Percentiles rank a stretch among this genome's conserved stretches.
These are phyloP conservation scores for Metarhizium rileyi DNA, from an alignment of 2,329 filamentous ascomycete species.

Conservation along the genomic window DNA sequence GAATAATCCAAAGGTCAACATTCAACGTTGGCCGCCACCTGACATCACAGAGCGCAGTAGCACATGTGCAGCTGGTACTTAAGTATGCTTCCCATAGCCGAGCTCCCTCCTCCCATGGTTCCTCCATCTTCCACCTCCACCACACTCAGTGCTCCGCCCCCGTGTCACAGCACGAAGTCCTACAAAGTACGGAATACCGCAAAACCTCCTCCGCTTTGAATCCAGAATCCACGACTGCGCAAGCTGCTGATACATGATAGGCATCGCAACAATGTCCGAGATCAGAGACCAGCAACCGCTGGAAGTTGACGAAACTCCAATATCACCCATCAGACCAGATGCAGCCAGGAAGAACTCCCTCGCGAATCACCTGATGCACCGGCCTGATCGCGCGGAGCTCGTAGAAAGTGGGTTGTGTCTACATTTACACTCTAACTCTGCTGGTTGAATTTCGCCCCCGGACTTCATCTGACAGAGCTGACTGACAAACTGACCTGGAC, in stretches of 20 bases:
- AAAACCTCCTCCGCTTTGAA: no score
- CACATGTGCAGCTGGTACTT: no score
- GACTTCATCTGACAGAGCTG: background rate
- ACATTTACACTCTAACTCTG: background rate
- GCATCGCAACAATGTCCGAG: conserved; percentile 18
- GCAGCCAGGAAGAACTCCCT: conserved; percentile 55
- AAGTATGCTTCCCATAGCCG: no score
- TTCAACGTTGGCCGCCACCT: no score
- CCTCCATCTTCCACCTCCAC: no score
- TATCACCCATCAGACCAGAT: conserved; percentile 44
- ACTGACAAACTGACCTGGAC: conserved; percentile 13
- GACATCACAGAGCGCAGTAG: no score
- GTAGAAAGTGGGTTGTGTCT: conserved; percentile 56
- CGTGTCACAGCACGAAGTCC: no score
- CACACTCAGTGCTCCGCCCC: no score
- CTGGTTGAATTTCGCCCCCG: background rate
- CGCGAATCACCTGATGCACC: conserved; percentile 61
- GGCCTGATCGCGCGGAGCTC: conserved; percentile 66
- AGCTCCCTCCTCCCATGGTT: no score
- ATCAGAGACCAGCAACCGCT: conserved; percentile 12
- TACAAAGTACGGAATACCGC: no score
- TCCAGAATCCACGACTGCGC: background rate
- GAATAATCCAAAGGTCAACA: no score
- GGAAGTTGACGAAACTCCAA: conserved; percentile 39
- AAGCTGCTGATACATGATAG: background rate